Percentiles rank a stretch among this genome's conserved stretches.
These are phyloP conservation scores for Capillidium rhysosporum DNA, from an alignment of 371 early-diverging fungal genomes.

Conservation along the genomic window DNA sequence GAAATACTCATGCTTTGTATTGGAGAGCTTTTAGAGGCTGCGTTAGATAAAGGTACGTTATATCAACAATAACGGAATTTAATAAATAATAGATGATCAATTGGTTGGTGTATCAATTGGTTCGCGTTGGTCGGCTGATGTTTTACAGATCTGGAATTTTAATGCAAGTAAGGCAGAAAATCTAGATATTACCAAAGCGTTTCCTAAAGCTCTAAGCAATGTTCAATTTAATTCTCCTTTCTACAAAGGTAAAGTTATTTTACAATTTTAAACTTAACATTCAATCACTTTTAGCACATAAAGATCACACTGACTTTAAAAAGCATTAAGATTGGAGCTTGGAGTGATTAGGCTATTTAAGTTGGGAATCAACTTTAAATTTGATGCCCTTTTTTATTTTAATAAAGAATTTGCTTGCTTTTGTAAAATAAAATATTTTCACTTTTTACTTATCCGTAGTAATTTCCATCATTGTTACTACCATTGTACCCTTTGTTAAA, in stretches of 20 bases:
- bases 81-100: slow-evolving; percentile 18
- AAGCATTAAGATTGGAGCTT: not conserved
- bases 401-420: too few relatives aligned
- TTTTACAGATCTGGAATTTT: slow-evolving; percentile 40
- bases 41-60: slow-evolving; percentile 18
- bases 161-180: slow-evolving; percentile 17
- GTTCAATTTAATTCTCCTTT: slow-evolving; percentile 30
- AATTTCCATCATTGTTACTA: too few relatives aligned
- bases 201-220: slow-evolving; percentile 18
- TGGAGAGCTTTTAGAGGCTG: slow-evolving; percentile 32
- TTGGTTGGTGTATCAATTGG: slow-evolving; percentile 36
- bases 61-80: not conserved
- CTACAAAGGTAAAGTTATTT: slow-evolving; percentile 27
- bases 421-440: too few relatives aligned
- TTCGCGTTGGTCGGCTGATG: slow-evolving; percentile 30
- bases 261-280: not conserved
- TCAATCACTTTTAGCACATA: slow-evolving; percentile 16
- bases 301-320: slow-evolving; percentile 19
- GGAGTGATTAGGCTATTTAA: too few relatives aligned
- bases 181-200: slow-evolving; percentile 18
- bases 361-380: too few relatives aligned
- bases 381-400: too few relatives aligned
- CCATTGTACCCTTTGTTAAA: too few relatives aligned
- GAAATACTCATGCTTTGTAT: slow-evolving; percentile 33
- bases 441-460: too few relatives aligned